phyloP scores from a whole-genome alignment of 352 stramenopile species.

The Blastocystis sp. region DNA sequence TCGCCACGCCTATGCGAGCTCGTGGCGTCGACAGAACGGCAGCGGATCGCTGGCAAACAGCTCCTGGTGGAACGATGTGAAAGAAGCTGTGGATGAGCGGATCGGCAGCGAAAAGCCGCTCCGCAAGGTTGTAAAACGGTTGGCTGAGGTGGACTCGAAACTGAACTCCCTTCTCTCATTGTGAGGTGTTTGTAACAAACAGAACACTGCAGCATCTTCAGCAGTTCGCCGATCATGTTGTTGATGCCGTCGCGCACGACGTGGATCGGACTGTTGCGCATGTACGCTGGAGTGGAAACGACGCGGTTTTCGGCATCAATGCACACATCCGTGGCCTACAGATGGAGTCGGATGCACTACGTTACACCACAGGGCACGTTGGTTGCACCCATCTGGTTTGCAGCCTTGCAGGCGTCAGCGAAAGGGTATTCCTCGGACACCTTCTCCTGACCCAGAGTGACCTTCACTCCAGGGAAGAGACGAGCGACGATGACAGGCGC shows the following conservation, averaged over 20 bases:
- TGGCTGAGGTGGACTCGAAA: neutral
- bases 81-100: neutral
- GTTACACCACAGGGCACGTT: conserved; percentile 41
- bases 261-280: conserved; percentile 64
- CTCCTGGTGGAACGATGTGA: neutral
- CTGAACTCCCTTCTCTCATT: neutral
- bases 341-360: neutral
- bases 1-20: neutral
- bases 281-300: conserved; percentile 66
- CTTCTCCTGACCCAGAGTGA: conserved; percentile 65
- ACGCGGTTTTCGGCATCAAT: conserved; percentile 66
- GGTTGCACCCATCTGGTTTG: conserved; percentile 64
- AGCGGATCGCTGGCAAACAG: neutral
- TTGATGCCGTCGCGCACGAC: conserved; percentile 65
- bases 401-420: conserved; percentile 62
- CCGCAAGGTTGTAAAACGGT: neutral
- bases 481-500: conserved; percentile 65
- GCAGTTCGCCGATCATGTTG: conserved; percentile 65
- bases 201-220: neutral
- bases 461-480: conserved; percentile 63
- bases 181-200: conserved; percentile 20
- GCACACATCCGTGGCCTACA: conserved; percentile 54
- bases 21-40: neutral
- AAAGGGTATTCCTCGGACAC: conserved; percentile 63
- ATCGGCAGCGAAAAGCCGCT: neutral